Base-by-base conservation (phyloP, 2,329 filamentous ascomycete species). In the Geoglossum cookeanum region DNA sequence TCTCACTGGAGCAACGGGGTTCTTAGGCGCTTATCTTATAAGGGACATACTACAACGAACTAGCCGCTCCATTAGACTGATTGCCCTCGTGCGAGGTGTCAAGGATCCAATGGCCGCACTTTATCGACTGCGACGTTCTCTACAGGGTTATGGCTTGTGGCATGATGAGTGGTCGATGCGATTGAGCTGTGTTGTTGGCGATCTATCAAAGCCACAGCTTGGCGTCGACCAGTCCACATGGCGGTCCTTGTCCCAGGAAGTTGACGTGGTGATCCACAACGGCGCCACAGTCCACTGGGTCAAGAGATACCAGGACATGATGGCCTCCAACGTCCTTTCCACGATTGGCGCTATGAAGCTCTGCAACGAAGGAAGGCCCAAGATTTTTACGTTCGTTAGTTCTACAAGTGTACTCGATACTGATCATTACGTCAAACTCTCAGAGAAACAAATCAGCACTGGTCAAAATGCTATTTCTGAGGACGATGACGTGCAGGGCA, bases 1-100 rank as follows among this genome's bases (percentile, higher is more conserved):
- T 68, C 71, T 96, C 4, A 96, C 90, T 2, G 89, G 91, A 48
- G 88, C 87, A 3, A 96, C 90, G 4, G 90, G 90, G 1, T 96
- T 96, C 74, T 70, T 96, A 22, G 90, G 90, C 32, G 78, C 86
- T 0, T 94, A 89, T 65, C 74, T 96, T 9, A 72, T 94, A 35
- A 78, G 78, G 57, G 87, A 94, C 57, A 70, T 95, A 1, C 75
- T 96, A 1, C 77, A 78, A 44, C 75, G 84, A 29, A 71, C 73
- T 8, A 71, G 71, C 15, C 76, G 72, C 17, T 69, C 71, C 17
- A 72, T 79, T 13, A 82, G 78, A 62, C 75, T 94, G 8, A 80
- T 94, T 58, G 81, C 83, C 0, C 82, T 90, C 58, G 84, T 94
- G 3, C 83, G 89, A 55, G 22, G n/a, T 9, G 81, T 81, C 44